Evolutionary conservation across 1,139 yeast species (phyloP).

Genomic region (Wickerhamomyces sp.): DNA sequence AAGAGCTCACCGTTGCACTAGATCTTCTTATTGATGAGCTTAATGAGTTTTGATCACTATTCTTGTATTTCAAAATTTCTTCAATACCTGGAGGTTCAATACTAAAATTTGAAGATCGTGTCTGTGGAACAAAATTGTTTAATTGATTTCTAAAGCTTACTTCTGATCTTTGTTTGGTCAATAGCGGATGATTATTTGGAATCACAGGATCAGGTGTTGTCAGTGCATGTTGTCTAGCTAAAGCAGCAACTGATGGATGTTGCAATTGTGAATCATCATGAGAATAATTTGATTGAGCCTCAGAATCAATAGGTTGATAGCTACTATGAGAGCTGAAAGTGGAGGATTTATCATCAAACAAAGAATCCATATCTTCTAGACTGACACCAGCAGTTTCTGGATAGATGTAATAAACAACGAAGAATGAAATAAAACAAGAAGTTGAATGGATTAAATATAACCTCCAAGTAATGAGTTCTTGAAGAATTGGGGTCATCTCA

Average conservation of each 20-base stretch:
- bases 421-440: conserved; percentile 67
- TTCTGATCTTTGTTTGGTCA: conserved; percentile 19
- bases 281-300: conserved; percentile 9
- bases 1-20: conserved; percentile 33
- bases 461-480: conserved; percentile 73
- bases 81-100: conserved; percentile 40
- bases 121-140: conserved; percentile 13
- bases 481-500: conserved; percentile 80
- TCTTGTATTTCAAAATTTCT: conserved; percentile 29
- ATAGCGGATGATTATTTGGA: conserved; percentile 10
- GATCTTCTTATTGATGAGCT: conserved; percentile 35
- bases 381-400: conserved; percentile 92
- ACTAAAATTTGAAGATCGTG: conserved; percentile 19
- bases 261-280: conserved; percentile 3
- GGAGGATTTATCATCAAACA: conserved; percentile 64
- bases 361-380: conserved; percentile 81
- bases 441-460: conserved; percentile 77
- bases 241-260: conserved; percentile 27
- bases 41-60: conserved; percentile 28
- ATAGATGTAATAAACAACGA: conserved; percentile 62
- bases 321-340: conserved; percentile 26
- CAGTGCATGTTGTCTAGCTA: conserved; percentile 29
- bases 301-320: conserved; percentile 20
- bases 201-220: conserved; percentile 2
- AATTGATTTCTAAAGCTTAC: conserved; percentile 18